Conservation (phyloP, 768 basidiomycete genomes). For the Hygrocybe coccinea region DNA sequence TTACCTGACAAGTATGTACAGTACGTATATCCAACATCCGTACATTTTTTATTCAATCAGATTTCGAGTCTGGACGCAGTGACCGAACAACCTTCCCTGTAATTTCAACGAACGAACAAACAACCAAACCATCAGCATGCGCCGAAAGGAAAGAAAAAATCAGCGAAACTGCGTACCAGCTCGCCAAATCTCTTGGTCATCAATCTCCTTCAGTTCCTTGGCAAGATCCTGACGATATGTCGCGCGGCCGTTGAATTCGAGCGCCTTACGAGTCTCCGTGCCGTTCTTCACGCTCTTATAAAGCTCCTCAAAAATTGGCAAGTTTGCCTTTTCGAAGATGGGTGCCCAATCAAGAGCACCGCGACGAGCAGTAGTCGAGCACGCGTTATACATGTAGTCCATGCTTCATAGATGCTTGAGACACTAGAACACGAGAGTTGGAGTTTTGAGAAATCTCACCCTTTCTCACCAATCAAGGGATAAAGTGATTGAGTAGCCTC, state of each 20-base stretch:
- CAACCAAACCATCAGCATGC: not conserved
- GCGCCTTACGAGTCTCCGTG: slow-evolving; percentile 92
- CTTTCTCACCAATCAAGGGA: slow-evolving; percentile 93
- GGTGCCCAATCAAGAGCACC: slow-evolving; percentile 99
- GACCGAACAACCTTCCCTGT: slow-evolving; percentile 88
- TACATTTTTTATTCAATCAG: slow-evolving; percentile 38
- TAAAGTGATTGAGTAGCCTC: slow-evolving; percentile 99
- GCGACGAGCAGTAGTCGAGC: slow-evolving; percentile 97
- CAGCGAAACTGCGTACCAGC: slow-evolving; percentile 52
- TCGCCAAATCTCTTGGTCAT: slow-evolving; percentile 98
- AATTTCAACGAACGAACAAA: not conserved
- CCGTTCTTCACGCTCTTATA: slow-evolving; percentile 94
- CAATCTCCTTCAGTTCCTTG: slow-evolving; percentile 88
- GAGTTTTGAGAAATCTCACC: slow-evolving; percentile 43
- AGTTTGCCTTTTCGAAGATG: slow-evolving; percentile 89
- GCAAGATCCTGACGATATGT: slow-evolving; percentile 93
- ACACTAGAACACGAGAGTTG: not conserved
- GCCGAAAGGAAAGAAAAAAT: not conserved
- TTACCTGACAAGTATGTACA: too few species aligned
- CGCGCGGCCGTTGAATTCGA: slow-evolving; percentile 89
- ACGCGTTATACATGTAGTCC: slow-evolving; percentile 99
- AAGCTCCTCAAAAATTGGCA: slow-evolving; percentile 90
- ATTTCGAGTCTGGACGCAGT: slow-evolving; percentile 80
- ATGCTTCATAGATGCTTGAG: slow-evolving; percentile 46
- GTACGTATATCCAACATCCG: not conserved